Conservation (phyloP, 2,329 filamentous ascomycete genomes). For the Lecanoromycetidae sp. region DNA sequence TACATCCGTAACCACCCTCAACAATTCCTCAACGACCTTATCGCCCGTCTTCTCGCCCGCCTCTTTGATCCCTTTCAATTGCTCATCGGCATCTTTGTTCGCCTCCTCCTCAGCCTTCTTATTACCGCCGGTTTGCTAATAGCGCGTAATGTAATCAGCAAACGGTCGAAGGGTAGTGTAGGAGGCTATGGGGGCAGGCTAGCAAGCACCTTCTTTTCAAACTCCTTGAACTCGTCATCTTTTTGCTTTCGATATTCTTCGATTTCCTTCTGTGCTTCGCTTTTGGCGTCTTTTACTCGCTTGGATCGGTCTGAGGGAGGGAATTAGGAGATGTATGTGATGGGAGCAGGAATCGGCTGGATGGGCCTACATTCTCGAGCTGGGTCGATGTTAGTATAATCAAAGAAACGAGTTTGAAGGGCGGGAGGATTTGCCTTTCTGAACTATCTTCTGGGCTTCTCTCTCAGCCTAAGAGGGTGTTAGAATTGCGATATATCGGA, state of each 20-base stretch:
- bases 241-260: slow-evolving; percentile 81
- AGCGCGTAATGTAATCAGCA: neutral
- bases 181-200: neutral
- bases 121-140: slow-evolving; percentile 84
- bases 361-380: slow-evolving; percentile 67
- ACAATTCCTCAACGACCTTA: slow-evolving; percentile 69
- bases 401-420: neutral
- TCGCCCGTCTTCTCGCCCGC: slow-evolving; percentile 68
- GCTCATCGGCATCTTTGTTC: slow-evolving; percentile 64
- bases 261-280: slow-evolving; percentile 96
- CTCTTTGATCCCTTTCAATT: slow-evolving; percentile 70
- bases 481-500: slow-evolving; percentile 1
- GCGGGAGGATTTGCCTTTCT: slow-evolving; percentile 55
- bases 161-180: neutral
- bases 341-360: neutral
- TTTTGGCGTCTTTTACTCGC: slow-evolving; percentile 88
- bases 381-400: slow-evolving; percentile 28
- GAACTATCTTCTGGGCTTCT: slow-evolving; percentile 97
- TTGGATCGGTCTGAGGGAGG: slow-evolving; percentile 90
- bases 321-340: slow-evolving; percentile 16
- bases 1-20: slow-evolving; percentile 74
- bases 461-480: slow-evolving; percentile 63
- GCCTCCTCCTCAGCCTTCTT: slow-evolving; percentile 68
- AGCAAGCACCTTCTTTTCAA: slow-evolving; percentile 59
- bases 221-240: slow-evolving; percentile 90